Conservation (phyloP, 164 flowering plant species). For the Berberis thunbergii region DNA sequence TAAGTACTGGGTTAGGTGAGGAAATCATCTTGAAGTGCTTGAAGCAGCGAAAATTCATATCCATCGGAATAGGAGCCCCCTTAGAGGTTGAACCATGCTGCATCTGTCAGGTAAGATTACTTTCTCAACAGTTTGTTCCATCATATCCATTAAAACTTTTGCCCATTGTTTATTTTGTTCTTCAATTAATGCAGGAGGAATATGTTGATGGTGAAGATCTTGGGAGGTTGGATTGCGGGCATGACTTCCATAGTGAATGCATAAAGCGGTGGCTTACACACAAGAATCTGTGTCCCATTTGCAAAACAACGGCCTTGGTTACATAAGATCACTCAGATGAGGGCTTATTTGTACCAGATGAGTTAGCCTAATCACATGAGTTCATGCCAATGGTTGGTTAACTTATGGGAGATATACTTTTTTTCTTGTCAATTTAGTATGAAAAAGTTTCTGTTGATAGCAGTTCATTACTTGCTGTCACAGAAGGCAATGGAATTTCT, state of each 20-base stretch:
- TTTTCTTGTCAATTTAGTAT: too few species aligned
- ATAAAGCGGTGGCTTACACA: conserved; percentile 70
- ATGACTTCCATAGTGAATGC: conserved; percentile 68
- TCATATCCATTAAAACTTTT: background rate
- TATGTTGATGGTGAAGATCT: conserved; percentile 49
- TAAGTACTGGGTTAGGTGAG: conserved; percentile 66
- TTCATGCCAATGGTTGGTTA: too few species aligned
- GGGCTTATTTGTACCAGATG: too few species aligned
- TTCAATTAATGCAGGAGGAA: conserved; percentile 49
- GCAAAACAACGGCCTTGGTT: conserved; percentile 54
- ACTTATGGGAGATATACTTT: too few species aligned
- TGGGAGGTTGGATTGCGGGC: conserved; percentile 66
- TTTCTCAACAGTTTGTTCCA: background rate
- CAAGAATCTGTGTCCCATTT: conserved; percentile 82
- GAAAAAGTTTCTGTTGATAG: too few species aligned
- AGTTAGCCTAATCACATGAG: too few species aligned
- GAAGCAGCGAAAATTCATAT: conserved; percentile 32
- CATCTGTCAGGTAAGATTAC: conserved; percentile 55
- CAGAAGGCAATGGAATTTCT: too few species aligned
- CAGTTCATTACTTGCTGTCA: too few species aligned
- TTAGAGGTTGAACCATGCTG: conserved; percentile 66
- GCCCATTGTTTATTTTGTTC: background rate
- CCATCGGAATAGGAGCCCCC: conserved; percentile 12
- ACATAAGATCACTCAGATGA: too few species aligned
- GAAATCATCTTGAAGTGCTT: conserved; percentile 36